These are phyloP conservation scores for Fusarium sp. DNA, from an alignment of 2,329 filamentous ascomycete species.

Conservation along the genomic window DNA sequence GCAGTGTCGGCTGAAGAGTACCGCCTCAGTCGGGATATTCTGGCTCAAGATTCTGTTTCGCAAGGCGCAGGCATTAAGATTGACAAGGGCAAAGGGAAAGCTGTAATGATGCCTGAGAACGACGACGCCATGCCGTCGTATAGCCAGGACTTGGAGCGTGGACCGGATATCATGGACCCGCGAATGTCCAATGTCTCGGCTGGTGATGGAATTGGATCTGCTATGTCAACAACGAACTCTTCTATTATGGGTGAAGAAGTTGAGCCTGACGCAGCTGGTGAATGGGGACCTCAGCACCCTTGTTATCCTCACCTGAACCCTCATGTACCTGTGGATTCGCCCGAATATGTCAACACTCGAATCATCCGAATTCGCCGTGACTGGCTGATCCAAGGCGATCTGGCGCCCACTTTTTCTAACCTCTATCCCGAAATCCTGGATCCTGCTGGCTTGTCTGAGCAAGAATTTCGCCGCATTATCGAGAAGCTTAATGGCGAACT, in stretches of 20 bases:
- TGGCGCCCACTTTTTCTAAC: constrained; percentile 94
- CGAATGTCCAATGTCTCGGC: constrained; percentile 63
- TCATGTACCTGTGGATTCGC: constrained; percentile 83
- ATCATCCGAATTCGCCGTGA: constrained; percentile 93
- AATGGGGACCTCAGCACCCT: constrained; percentile 94
- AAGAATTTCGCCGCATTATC: constrained; percentile 85
- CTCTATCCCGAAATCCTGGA: constrained; percentile 96
- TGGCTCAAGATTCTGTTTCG: constrained; percentile 23
- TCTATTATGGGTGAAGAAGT: constrained; percentile 74
- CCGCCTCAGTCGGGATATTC: constrained; percentile 31
- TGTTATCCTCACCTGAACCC: constrained; percentile 95
- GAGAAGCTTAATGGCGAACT: constrained; percentile 85
- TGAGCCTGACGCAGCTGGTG: constrained; percentile 75
- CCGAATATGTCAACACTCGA: constrained; percentile 80
- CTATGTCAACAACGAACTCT: constrained; percentile 67
- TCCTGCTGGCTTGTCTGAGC: constrained; percentile 82
- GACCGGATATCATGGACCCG: constrained; percentile 59
- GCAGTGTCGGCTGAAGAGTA: constrained; percentile 43
- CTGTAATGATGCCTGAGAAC: constrained; percentile 58
- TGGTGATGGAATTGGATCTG: constrained; percentile 65
- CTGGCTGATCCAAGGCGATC: constrained; percentile 89
- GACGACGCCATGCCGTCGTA: constrained; percentile 54
- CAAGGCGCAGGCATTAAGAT: constrained; percentile 42
- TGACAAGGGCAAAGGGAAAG: constrained; percentile 66
- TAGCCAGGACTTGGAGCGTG: constrained; percentile 67